A percentile compares a stretch with the other conserved stretches of the same genome.
Conservation (phyloP, 352 stramenopile species). For the Phytophthora aleatoria region DNA sequence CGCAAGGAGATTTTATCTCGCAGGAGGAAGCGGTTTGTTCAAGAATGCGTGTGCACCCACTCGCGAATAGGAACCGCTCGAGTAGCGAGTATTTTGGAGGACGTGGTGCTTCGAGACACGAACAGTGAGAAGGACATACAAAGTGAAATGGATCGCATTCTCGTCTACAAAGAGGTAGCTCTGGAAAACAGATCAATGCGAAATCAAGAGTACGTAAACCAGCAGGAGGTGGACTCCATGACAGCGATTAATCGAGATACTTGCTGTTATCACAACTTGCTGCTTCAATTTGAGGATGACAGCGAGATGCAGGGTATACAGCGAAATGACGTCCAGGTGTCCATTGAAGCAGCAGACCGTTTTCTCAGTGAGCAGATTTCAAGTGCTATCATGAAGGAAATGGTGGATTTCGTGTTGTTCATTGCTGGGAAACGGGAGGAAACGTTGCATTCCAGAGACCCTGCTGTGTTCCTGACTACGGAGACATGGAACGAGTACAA, state of each 20-base stretch:
- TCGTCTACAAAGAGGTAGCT: constrained; percentile 73
- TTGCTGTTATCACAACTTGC: constrained; percentile 52
- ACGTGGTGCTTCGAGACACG: constrained; percentile 51
- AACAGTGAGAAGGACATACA: constrained; percentile 49
- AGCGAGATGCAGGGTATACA: constrained; percentile 50
- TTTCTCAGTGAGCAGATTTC: constrained; percentile 57
- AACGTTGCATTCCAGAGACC: constrained; percentile 40
- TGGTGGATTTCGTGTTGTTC: constrained; percentile 65
- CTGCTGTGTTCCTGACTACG: constrained; percentile 43
- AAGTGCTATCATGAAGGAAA: constrained; percentile 40
- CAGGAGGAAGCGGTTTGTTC: constrained; percentile 66
- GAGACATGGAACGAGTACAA: constrained; percentile 66
- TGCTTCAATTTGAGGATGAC: constrained; percentile 71
- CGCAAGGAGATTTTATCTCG: constrained; percentile 56
- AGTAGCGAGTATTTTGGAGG: constrained; percentile 45
- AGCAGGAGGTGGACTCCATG: constrained; percentile 48
- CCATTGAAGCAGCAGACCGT: constrained; percentile 38
- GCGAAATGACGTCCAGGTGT: constrained; percentile 35
- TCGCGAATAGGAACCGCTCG: constrained; percentile 30
- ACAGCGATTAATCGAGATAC: constrained; percentile 60
- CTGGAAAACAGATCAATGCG: constrained; percentile 62
- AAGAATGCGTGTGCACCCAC: constrained; percentile 51
- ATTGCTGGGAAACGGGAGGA: constrained; percentile 58
- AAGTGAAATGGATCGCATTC: constrained; percentile 49
- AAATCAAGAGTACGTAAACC: constrained; percentile 52